A percentile compares a stretch with the other conserved stretches of the same genome.
phyloP scores from a whole-genome alignment of 805 yeast species.

The Ogataea degrootiae region DNA sequence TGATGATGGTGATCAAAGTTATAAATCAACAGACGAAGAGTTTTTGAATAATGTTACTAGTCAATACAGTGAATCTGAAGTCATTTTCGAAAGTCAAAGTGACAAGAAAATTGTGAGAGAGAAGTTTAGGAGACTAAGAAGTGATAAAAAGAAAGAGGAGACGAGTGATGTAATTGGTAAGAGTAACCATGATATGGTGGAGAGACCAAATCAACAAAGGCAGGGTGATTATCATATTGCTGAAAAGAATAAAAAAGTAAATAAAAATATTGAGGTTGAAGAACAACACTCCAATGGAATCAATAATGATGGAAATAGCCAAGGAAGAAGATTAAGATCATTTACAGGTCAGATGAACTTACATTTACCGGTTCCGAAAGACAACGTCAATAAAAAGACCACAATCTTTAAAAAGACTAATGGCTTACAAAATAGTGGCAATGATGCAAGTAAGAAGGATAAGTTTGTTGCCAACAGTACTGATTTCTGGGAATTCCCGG shows the following conservation, averaged over 20 bases:
- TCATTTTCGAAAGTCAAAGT: conserved; percentile 14
- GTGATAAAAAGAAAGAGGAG: not conserved
- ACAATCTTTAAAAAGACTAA: too few relatives aligned
- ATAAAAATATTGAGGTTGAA: too few relatives aligned
- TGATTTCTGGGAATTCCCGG: conserved; percentile 7
- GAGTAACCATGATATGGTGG: not conserved
- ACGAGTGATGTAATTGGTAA: not conserved
- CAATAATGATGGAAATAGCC: too few relatives aligned
- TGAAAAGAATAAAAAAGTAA: too few relatives aligned
- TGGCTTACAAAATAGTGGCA: too few relatives aligned
- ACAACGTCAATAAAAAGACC: too few relatives aligned
- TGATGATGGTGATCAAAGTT: too few relatives aligned
- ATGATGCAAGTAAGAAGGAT: not conserved
- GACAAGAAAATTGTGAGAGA: conserved; percentile 5
- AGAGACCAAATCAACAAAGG: not conserved
- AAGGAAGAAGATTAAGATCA: too few relatives aligned
- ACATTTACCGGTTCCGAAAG: too few relatives aligned
- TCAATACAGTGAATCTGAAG: conserved; percentile 15
- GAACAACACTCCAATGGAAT: too few relatives aligned
- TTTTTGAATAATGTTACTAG: conserved; percentile 10
- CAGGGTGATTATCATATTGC: too few relatives aligned
- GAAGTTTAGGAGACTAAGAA: not conserved
- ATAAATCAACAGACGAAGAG: not conserved
- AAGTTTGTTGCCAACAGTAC: not conserved
- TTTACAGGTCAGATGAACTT: too few relatives aligned